Conservation (phyloP, 2,329 filamentous ascomycete species). For the Scedosporium minutisporum region DNA sequence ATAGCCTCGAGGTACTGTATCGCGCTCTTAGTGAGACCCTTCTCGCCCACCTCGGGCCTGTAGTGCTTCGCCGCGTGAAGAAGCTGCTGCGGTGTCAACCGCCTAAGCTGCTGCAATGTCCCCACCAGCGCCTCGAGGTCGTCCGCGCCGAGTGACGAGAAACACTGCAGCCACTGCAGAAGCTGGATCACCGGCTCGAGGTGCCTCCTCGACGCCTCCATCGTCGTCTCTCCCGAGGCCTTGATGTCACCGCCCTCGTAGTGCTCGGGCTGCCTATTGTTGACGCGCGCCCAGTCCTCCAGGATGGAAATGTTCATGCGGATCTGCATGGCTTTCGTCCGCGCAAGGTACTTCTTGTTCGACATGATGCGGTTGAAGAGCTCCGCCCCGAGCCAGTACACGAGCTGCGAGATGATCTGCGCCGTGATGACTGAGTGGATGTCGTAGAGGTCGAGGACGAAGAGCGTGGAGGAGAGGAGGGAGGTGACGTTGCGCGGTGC, state of each 20-base stretch:
- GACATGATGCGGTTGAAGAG: slow-evolving; percentile 98
- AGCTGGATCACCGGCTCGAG: slow-evolving; percentile 86
- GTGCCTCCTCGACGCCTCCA: slow-evolving; percentile 76
- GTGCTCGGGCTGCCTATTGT: slow-evolving; percentile 90
- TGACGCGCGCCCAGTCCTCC: slow-evolving; percentile 90
- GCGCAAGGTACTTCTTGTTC: slow-evolving; percentile 83
- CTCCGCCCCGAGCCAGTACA: slow-evolving; percentile 95
- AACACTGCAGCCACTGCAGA: slow-evolving; percentile 95
- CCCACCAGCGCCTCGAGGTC: slow-evolving; percentile 81
- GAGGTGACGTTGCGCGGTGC: slow-evolving; percentile 94
- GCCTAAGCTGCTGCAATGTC: slow-evolving; percentile 80
- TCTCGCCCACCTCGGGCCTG: slow-evolving; percentile 89
- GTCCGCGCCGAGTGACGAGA: slow-evolving; percentile 78
- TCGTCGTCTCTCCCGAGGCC: slow-evolving; percentile 74
- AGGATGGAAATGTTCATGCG: slow-evolving; percentile 95
- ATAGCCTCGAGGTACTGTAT: slow-evolving; percentile 76
- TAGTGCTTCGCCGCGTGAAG: slow-evolving; percentile 91
- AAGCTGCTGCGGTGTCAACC: slow-evolving; percentile 76
- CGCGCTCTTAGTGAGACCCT: slow-evolving; percentile 77
- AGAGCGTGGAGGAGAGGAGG: slow-evolving; percentile 86
- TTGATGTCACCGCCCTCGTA: slow-evolving; percentile 87
- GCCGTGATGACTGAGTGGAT: slow-evolving; percentile 93
- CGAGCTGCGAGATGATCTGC: slow-evolving; percentile 82
- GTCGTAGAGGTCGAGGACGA: slow-evolving; percentile 97
- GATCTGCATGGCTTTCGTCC: slow-evolving; percentile 99